phyloP scores from a whole-genome alignment of 2,329 filamentous ascomycete species.

The Sporothrix globosa region DNA sequence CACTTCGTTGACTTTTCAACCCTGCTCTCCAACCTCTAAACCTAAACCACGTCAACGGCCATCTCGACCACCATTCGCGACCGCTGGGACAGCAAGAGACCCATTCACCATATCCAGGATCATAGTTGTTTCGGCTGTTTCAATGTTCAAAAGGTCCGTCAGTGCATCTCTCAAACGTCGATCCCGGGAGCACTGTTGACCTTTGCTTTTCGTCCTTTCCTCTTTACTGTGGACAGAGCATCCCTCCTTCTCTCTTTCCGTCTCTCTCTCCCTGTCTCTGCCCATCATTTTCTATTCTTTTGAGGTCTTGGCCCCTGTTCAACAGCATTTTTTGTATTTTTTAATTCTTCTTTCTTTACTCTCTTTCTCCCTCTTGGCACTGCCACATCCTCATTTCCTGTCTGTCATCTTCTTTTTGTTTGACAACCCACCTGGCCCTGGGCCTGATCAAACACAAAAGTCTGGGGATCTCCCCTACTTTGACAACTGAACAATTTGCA shows the following conservation, averaged over 20 bases:
- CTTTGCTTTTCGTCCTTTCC: conserved; percentile 31
- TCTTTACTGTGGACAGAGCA: background rate
- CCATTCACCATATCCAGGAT: conserved; percentile 38
- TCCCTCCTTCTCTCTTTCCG: background rate
- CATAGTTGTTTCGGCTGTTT: conserved; percentile 48
- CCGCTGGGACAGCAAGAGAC: conserved; percentile 36
- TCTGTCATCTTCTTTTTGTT: background rate
- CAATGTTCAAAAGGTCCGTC: conserved; percentile 45
- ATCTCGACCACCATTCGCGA: conserved; percentile 28
- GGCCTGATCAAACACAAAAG: conserved; percentile 39
- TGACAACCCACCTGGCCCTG: background rate
- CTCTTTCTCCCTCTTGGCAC: background rate
- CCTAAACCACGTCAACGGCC: background rate
- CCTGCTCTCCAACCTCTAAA: conserved; percentile 15
- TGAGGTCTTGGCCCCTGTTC: conserved; percentile 1
- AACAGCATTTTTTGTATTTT: background rate
- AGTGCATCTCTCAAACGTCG: conserved; percentile 48
- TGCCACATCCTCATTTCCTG: background rate
- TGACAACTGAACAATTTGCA: conserved; percentile 7
- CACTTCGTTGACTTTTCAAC: background rate
- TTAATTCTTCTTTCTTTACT: background rate
- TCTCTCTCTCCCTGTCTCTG: background rate
- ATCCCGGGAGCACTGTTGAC: conserved; percentile 43
- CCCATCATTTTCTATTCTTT: background rate
- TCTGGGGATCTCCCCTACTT: conserved; percentile 36